Evolutionary conservation across 371 early-diverging fungal genomes (phyloP).

Genomic region (Actinomortierella wolfii): DNA sequence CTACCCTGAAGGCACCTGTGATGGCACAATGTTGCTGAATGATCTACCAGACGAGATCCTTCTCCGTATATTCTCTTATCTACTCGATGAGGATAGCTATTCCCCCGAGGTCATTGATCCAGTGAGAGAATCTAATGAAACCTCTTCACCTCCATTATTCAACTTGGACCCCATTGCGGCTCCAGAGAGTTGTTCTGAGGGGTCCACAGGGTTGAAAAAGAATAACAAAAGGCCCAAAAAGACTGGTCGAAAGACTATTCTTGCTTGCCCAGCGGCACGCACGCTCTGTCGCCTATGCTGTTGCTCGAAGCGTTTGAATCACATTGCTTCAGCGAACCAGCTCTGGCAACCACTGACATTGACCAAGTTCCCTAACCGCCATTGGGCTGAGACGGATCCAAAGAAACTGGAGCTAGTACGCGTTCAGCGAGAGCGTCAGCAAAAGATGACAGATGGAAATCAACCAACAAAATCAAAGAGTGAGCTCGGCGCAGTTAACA

Average conservation of each 20-base stretch:
- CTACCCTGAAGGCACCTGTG: no score
- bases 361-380: slow-evolving; percentile 29
- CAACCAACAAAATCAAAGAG: neutral
- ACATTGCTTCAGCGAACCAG: slow-evolving; percentile 42
- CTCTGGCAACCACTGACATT: slow-evolving; percentile 39
- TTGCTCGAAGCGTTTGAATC: slow-evolving; percentile 31
- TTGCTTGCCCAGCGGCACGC: slow-evolving; percentile 23
- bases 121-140: no score
- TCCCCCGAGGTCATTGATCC: no score
- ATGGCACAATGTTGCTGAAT: neutral
- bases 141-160: no score
- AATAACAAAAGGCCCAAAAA: slow-evolving; percentile 6
- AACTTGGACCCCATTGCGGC: no score
- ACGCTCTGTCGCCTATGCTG: slow-evolving; percentile 39
- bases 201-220: neutral
- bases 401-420: slow-evolving; percentile 21
- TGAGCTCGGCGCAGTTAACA: neutral
- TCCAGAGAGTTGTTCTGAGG: no score
- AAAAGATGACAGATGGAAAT: slow-evolving; percentile 1
- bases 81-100: slow-evolving; percentile 1
- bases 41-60: slow-evolving; percentile 22
- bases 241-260: neutral
- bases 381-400: slow-evolving; percentile 38
- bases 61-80: slow-evolving; percentile 16
- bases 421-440: slow-evolving; percentile 26